Conservation (phyloP, 1,284 basidiomycete species). For the Cerioporus squamosus region DNA sequence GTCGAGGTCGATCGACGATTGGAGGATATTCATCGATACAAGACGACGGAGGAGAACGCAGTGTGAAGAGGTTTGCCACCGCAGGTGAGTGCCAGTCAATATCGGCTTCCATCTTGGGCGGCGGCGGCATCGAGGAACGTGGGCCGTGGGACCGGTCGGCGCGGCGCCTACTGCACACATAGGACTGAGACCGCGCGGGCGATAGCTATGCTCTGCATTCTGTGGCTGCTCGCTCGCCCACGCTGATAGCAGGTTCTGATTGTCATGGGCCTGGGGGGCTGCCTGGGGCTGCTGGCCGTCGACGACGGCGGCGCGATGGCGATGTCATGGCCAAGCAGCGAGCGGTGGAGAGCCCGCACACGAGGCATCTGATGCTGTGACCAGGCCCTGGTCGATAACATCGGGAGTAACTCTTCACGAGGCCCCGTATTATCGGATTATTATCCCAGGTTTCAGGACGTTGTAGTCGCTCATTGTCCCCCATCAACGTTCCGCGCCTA, state of each 20-base stretch:
- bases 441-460: slow-evolving; percentile 18
- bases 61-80: slow-evolving; percentile 16
- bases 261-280: slow-evolving; percentile 3
- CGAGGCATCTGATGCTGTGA: slow-evolving; percentile 29
- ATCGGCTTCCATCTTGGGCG: slow-evolving; percentile 31
- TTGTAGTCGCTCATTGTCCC: slow-evolving; percentile 22
- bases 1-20: slow-evolving; percentile 19
- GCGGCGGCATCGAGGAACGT: slow-evolving; percentile 59
- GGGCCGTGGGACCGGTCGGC: slow-evolving; percentile 47
- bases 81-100: slow-evolving; percentile 20
- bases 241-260: background rate
- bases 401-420: slow-evolving; percentile 19
- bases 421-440: slow-evolving; percentile 25
- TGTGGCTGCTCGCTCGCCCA: background rate
- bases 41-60: slow-evolving; percentile 8
- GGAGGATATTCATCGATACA: slow-evolving; percentile 15
- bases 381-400: slow-evolving; percentile 24
- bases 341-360: slow-evolving; percentile 22
- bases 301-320: slow-evolving; percentile 1
- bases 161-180: slow-evolving; percentile 2
- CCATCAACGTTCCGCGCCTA: slow-evolving; percentile 28
- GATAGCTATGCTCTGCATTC: background rate
- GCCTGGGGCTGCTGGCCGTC: background rate
- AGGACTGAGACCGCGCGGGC: background rate
- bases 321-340: slow-evolving; percentile 19